Evolutionary conservation across 495 filamentous ascomycete genomes (phyloP).

Genomic region (Hypoxylon cercidicola): DNA sequence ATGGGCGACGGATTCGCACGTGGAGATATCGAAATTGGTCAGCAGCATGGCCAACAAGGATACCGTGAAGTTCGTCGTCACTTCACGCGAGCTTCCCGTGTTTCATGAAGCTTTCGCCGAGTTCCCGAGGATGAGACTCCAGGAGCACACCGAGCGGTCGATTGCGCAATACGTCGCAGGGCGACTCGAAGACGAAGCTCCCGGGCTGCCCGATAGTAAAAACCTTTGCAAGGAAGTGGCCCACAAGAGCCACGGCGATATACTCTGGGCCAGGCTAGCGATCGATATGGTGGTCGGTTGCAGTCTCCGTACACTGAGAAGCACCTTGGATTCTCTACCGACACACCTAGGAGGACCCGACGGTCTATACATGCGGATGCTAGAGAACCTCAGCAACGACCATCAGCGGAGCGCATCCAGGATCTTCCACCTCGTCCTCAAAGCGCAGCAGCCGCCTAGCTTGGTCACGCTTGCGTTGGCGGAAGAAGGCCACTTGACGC

Average conservation of each 20-base stretch:
- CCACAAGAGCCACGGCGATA: conserved; percentile 43
- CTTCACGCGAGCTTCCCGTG: conserved; percentile 41
- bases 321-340: conserved; percentile 42
- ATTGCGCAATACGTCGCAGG: conserved; percentile 46
- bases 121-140: conserved; percentile 40
- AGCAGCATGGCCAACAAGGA: conserved; percentile 42
- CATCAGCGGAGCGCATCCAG: conserved; percentile 38
- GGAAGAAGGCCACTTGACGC: conserved; percentile 42
- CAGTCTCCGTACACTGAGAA: conserved; percentile 39
- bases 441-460: conserved; percentile 46
- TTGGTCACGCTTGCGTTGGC: conserved; percentile 44
- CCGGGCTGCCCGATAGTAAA: conserved; percentile 41
- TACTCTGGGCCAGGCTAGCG: conserved; percentile 47
- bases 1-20: conserved; percentile 42
- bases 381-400: conserved; percentile 42
- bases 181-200: conserved; percentile 46
- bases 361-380: conserved; percentile 48
- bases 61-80: conserved; percentile 40
- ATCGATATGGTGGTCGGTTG: conserved; percentile 48
- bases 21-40: conserved; percentile 41
- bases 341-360: conserved; percentile 43
- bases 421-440: conserved; percentile 44
- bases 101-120: conserved; percentile 43
- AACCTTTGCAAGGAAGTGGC: conserved; percentile 45
- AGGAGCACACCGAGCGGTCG: conserved; percentile 44